Percentiles rank a stretch among this genome's conserved stretches.
Conservation (phyloP, 2,329 filamentous ascomycete species). For the Claviceps sp. region DNA sequence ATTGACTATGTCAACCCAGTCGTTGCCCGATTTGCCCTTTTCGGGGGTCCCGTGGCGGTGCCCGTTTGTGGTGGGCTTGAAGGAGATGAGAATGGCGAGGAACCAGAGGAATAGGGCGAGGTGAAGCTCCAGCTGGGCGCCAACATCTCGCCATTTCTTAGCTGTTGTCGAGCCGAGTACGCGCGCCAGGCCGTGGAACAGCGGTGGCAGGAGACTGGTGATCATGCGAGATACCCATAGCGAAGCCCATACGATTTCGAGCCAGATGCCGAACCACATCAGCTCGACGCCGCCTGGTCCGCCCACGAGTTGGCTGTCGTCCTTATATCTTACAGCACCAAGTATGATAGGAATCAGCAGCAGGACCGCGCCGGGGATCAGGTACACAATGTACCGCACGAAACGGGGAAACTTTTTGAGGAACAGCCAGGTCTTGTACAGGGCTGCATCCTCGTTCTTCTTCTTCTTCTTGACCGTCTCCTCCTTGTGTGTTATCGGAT, state of each 20-base stretch:
- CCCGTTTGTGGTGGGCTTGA: slow-evolving; percentile 63
- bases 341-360: slow-evolving; percentile 34
- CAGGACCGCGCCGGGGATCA: slow-evolving; percentile 30
- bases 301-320: slow-evolving; percentile 34
- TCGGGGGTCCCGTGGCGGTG: slow-evolving; percentile 28
- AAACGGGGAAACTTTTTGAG: slow-evolving; percentile 36
- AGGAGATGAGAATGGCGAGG: slow-evolving; percentile 74
- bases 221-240: slow-evolving; percentile 61
- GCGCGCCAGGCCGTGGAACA: slow-evolving; percentile 44
- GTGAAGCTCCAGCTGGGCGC: slow-evolving; percentile 71
- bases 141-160: slow-evolving; percentile 90
- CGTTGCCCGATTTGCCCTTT: slow-evolving; percentile 33
- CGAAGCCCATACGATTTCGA: slow-evolving; percentile 85
- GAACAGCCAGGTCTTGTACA: slow-evolving; percentile 29
- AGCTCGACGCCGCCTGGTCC: slow-evolving; percentile 62
- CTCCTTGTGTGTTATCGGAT: slow-evolving; percentile 19
- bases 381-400: slow-evolving; percentile 34
- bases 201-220: slow-evolving; percentile 34
- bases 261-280: slow-evolving; percentile 90
- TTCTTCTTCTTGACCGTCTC: slow-evolving; percentile 18
- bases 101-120: slow-evolving; percentile 86
- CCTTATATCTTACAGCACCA: slow-evolving; percentile 25
- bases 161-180: slow-evolving; percentile 68
- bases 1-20: slow-evolving; percentile 68
- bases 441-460: slow-evolving; percentile 19